Base-by-base conservation (phyloP, 495 filamentous ascomycete genomes). In the Trypethelium eluteriae region DNA sequence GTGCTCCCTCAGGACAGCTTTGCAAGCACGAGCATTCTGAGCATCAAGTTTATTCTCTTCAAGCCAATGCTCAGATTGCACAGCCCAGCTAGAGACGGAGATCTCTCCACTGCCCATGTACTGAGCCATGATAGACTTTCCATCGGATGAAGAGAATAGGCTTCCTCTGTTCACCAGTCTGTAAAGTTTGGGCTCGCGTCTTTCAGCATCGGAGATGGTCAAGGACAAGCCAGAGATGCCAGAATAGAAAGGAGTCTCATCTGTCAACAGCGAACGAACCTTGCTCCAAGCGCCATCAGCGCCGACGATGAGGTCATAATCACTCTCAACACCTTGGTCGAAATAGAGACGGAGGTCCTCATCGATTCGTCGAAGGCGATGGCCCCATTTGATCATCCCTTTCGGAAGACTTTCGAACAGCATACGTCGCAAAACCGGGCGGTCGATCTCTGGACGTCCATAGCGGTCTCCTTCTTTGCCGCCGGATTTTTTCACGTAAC, bases 201-300 rank as follows among this genome's bases (percentile, higher is more conserved):
- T 69, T 38, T 73, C 73, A 35, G 74, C 76, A 36, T 78, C 70
- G 9, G 66, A 44, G 47, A 79, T 70, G 62, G 71, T 63, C 7
- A 69, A 62, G 35, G 39, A 25, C 32, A 69, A 46, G 7, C 64
- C 67, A 14, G 38, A 74, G 44, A 81, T 71, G n/a, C 83, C 82
- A 2, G 78, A 79, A 72, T 83, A 87, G n/a, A 74, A 68, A 1
- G 84, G 86, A 63, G 73, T 70, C 39, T 74, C 72, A 49, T 79
- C 72, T 3, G 79, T 82, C 41, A 88, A 70, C 2, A 81, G 50
- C 0, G 68, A 72, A 38, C 86, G 80, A 7, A 85, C 78, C 61
- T 77, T 77, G 12, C 79, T 82, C 82, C 84, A 87, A 12, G 85
- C 83, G 12, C 86, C 86, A 67, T 88, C 86, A 4, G 85, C 85